Evolutionary conservation across 495 filamentous ascomycete species (phyloP).

Genomic region (Platismatia glauca): DNA sequence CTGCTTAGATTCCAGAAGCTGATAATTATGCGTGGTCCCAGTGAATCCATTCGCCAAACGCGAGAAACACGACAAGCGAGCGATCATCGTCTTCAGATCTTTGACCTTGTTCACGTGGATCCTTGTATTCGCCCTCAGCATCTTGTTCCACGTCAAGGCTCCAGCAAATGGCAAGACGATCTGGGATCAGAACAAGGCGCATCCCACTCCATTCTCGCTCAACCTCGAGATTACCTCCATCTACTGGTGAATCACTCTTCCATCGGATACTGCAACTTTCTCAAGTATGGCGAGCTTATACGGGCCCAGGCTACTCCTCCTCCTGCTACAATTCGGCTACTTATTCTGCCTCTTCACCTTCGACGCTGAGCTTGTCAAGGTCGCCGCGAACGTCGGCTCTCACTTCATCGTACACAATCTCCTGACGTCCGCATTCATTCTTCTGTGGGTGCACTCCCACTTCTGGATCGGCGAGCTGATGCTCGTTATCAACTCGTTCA

Average conservation of each 20-base stretch:
- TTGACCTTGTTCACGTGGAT: slow-evolving; percentile 64
- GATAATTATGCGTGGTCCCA: neutral
- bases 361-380: slow-evolving; percentile 47
- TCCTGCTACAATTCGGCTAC: slow-evolving; percentile 67
- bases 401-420: slow-evolving; percentile 85
- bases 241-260: slow-evolving; percentile 54
- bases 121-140: slow-evolving; percentile 53
- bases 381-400: slow-evolving; percentile 66
- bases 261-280: neutral
- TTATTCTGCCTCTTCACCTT: slow-evolving; percentile 64
- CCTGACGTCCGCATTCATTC: slow-evolving; percentile 65
- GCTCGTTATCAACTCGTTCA: slow-evolving; percentile 70
- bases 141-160: slow-evolving; percentile 59
- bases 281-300: neutral
- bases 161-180: slow-evolving; percentile 55
- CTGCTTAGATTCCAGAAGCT: neutral
- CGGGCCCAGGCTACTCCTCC: slow-evolving; percentile 55
- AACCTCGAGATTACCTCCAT: slow-evolving; percentile 60
- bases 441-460: slow-evolving; percentile 68
- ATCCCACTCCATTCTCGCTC: slow-evolving; percentile 65
- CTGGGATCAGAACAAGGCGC: slow-evolving; percentile 58
- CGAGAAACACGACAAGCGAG: slow-evolving; percentile 46
- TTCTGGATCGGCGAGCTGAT: slow-evolving; percentile 67
- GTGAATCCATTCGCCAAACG: slow-evolving; percentile 58
- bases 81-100: slow-evolving; percentile 53